Evolutionary conservation across 2,329 filamentous ascomycete species (phyloP), one percentile per base, ranked within the genome.

Genomic region (Byssothecium circinans): DNA sequence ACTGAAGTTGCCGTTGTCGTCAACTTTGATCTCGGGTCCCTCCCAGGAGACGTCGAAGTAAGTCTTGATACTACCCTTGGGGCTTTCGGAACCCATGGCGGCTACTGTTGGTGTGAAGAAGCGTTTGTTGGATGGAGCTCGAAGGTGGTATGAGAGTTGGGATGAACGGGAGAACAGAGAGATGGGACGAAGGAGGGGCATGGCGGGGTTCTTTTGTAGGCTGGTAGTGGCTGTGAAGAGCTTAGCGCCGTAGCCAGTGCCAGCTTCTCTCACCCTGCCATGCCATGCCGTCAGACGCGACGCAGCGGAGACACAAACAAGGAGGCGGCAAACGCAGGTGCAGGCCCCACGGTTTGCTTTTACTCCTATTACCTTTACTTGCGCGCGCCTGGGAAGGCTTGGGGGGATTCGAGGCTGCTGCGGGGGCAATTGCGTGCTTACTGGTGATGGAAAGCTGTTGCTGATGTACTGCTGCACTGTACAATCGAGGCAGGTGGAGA

Each of bases 31-130:
- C 70, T 84, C 78, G 57, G 88, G 87, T 58, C 87, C 88, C 69
- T 84, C 78, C 87, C 86, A 89, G 52, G 63, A 52, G 55, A 87
- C 69, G 56, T 91, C 86, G 78, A 92, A 91, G 79, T 77, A 89
- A 78, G 84, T 84, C 73, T 86, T 84, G 73, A 83, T 76, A 70
- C n/a, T n/a, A n/a, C n/a, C n/a, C n/a, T n/a, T n/a, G n/a, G n/a
- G n/a, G n/a, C n/a, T n/a, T n/a, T n/a, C n/a, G n/a, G n/a, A n/a
- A n/a, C 79, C 77, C 90, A 95, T 96, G 74, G 81, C 85, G 79
- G 81, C 77, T 68, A 86, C 75, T 72, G 88, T 80, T 67, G 83
- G 78, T 72, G 81, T 78, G 70, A 86, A 86, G 59, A 74, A 73
- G 71, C 81, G 74, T 64, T 67, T 70, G 66, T 62, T 69, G 64